Evolutionary conservation across 2,329 filamentous ascomycete genomes (phyloP).

Genomic region (Exophiala aquamarina): DNA sequence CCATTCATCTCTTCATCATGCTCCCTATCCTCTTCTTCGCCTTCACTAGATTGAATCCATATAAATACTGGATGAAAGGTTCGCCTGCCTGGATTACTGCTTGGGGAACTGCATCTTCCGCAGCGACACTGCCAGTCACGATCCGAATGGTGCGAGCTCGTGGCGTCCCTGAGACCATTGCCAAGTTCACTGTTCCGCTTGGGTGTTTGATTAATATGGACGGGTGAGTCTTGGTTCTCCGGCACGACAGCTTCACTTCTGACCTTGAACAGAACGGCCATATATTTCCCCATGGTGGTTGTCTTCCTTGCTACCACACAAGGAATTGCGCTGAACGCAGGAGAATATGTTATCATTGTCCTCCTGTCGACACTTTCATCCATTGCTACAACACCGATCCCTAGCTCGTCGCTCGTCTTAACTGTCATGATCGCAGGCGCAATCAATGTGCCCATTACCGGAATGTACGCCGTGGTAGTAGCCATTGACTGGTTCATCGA

Average conservation of each 20-base stretch:
- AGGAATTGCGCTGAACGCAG: constrained; percentile 43
- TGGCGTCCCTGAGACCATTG: constrained; percentile 44
- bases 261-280: constrained; percentile 41
- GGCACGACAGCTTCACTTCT: neutral
- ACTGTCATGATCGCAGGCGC: constrained; percentile 52
- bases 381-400: constrained; percentile 56
- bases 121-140: constrained; percentile 54
- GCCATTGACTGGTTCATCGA: constrained; percentile 60
- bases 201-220: constrained; percentile 55
- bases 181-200: constrained; percentile 50
- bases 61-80: constrained; percentile 48
- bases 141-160: constrained; percentile 42
- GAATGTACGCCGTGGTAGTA: constrained; percentile 53
- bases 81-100: constrained; percentile 56
- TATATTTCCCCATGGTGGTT: constrained; percentile 56
- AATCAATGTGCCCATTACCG: constrained; percentile 47
- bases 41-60: constrained; percentile 49
- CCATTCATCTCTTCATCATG: constrained; percentile 48
- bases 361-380: constrained; percentile 53
- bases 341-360: constrained; percentile 51
- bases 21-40: constrained; percentile 46
- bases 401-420: constrained; percentile 52
- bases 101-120: constrained; percentile 55
- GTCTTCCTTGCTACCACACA: constrained; percentile 55
- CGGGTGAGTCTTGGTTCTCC: constrained; percentile 27